Conservation (phyloP, 768 basidiomycete genomes). For the Boletus insuetus region DNA sequence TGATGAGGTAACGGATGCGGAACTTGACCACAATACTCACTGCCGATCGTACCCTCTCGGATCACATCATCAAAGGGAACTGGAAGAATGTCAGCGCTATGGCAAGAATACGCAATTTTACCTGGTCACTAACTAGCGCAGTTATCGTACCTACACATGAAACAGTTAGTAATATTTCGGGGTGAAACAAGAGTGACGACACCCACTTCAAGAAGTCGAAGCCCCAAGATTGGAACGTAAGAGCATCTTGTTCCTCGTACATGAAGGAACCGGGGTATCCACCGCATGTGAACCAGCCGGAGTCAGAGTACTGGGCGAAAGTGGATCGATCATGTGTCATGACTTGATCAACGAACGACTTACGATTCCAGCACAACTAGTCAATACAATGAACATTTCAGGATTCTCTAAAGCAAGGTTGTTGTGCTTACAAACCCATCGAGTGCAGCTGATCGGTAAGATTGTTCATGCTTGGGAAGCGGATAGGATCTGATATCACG, state of each 20-base stretch:
- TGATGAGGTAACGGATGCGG: background rate
- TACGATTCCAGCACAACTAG: slow-evolving; percentile 61
- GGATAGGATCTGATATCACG: slow-evolving; percentile 38
- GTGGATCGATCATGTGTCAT: background rate
- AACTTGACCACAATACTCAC: slow-evolving; percentile 32
- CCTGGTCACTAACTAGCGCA: slow-evolving; percentile 43
- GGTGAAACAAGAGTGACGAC: background rate
- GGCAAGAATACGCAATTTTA: background rate
- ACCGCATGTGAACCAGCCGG: slow-evolving; percentile 65
- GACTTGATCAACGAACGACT: slow-evolving; percentile 13
- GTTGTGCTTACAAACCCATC: slow-evolving; percentile 49
- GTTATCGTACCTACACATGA: slow-evolving; percentile 50
- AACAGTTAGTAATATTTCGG: background rate
- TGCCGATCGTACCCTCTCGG: slow-evolving; percentile 51
- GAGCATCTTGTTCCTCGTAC: slow-evolving; percentile 59
- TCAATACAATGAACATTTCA: slow-evolving; percentile 2
- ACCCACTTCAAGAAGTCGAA: slow-evolving; percentile 62
- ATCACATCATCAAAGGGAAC: slow-evolving; percentile 56
- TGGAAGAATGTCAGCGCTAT: slow-evolving; percentile 18
- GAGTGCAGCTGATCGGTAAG: slow-evolving; percentile 52
- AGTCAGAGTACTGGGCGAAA: slow-evolving; percentile 53
- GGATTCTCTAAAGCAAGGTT: background rate
- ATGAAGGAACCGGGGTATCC: slow-evolving; percentile 60
- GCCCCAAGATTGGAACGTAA: slow-evolving; percentile 59
- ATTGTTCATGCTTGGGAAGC: slow-evolving; percentile 56